These are phyloP conservation scores for Agaricus sinodeliciosus DNA, from an alignment of 768 basidiomycete species.

Conservation along the genomic window DNA sequence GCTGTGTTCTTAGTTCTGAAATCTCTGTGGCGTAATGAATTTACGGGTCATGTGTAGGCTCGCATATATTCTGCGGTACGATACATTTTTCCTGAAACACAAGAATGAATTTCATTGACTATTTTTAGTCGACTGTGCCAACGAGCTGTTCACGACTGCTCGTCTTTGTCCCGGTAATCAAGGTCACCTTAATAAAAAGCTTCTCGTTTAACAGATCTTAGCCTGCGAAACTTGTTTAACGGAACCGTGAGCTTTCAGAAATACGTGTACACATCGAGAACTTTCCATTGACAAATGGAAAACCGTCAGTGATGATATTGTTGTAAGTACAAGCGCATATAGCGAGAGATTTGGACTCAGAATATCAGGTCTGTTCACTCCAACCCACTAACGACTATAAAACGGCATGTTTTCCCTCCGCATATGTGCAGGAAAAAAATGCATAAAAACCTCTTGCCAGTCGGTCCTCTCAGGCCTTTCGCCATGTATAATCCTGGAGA, in stretches of 20 bases:
- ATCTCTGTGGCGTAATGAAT: not conserved
- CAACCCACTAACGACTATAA: slow-evolving; percentile 90
- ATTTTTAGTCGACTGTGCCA: slow-evolving; percentile 70
- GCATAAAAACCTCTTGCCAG: slow-evolving; percentile 27
- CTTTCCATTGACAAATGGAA: slow-evolving; percentile 5
- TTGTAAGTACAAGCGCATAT: slow-evolving; percentile 32
- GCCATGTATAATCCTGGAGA: slow-evolving; percentile 72
- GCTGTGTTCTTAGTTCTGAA: not conserved
- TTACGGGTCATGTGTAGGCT: slow-evolving; percentile 40
- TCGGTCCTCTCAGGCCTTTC: slow-evolving; percentile 80
- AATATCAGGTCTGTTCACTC: slow-evolving; percentile 63
- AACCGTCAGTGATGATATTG: slow-evolving; percentile 50
- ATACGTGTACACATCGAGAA: not conserved
- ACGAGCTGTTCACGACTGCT: slow-evolving; percentile 71
- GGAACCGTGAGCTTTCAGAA: slow-evolving; percentile 54
- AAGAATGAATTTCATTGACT: not conserved
- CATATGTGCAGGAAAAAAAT: slow-evolving; percentile 26
- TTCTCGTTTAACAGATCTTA: slow-evolving; percentile 18
- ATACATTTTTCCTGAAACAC: slow-evolving; percentile 4
- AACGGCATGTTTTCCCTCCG: slow-evolving; percentile 44
- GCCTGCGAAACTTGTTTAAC: slow-evolving; percentile 77
- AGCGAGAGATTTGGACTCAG: not conserved
- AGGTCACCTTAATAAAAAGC: not conserved
- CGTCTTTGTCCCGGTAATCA: slow-evolving; percentile 69
- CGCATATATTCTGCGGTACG: slow-evolving; percentile 81